Evolutionary conservation across 2,329 filamentous ascomycete genomes (phyloP).

Genomic region (Ampelomyces quisqualis): DNA sequence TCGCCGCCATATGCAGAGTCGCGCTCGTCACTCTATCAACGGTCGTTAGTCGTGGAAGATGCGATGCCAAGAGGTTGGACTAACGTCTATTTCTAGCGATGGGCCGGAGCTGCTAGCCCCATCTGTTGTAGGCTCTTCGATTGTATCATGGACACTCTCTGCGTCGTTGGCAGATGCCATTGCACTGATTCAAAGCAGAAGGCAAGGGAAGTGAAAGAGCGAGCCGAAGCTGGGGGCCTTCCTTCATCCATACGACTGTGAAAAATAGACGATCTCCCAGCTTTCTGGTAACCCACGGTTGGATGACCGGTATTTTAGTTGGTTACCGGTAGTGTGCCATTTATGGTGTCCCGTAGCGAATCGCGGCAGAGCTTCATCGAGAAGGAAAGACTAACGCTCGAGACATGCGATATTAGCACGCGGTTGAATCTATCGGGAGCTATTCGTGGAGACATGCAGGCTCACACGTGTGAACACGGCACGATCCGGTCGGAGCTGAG

Average conservation of each 20-base stretch:
- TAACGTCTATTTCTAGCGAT: constrained; percentile 32
- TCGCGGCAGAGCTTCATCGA: constrained; percentile 1
- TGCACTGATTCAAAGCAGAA: neutral
- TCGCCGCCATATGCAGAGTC: constrained; percentile 31
- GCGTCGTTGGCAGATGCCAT: constrained; percentile 7
- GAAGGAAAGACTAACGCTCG: constrained; percentile 2
- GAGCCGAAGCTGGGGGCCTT: neutral
- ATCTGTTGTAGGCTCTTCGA: constrained; percentile 11
- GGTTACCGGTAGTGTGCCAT: constrained; percentile 10
- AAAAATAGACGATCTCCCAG: constrained; percentile 6
- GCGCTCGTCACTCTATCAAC: constrained; percentile 26
- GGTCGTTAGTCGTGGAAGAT: constrained; percentile 14
- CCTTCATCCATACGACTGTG: constrained; percentile 4
- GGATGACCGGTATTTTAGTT: constrained; percentile 9
- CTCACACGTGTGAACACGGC: constrained; percentile 8
- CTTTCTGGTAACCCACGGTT: constrained; percentile 9
- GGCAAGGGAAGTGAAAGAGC: constrained; percentile 1
- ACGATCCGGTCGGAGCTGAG: constrained; percentile 3
- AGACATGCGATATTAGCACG: constrained; percentile 7
- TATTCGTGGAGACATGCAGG: constrained; percentile 9
- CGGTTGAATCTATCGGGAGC: constrained; percentile 6
- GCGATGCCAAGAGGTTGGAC: constrained; percentile 7
- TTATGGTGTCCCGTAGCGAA: constrained; percentile 10
- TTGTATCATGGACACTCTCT: neutral
- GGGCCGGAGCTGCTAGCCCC: constrained; percentile 26